A percentile compares a stretch with the other conserved stretches of the same genome.
These are phyloP conservation scores for Thelonectria olida DNA, from an alignment of 2,329 filamentous ascomycete genomes.

Conservation along the genomic window DNA sequence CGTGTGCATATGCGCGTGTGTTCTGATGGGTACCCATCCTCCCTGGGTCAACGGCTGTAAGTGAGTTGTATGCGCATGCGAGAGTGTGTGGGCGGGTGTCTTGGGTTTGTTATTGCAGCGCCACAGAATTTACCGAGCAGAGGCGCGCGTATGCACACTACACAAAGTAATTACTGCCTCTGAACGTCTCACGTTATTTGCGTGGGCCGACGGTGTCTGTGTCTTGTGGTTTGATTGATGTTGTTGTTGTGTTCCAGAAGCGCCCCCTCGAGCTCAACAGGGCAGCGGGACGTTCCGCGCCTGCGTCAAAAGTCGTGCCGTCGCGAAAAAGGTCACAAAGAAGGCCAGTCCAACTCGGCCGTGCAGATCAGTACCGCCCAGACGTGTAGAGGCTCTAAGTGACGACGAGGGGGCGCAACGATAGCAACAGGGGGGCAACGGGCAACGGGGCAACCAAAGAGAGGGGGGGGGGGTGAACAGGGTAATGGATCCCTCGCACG, in stretches of 20 bases:
- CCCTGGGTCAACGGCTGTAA: neutral
- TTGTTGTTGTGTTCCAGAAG: conserved; percentile 24
- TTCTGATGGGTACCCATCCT: neutral
- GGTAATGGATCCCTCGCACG: conserved; percentile 7
- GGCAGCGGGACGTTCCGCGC: conserved; percentile 36
- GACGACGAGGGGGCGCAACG: neutral
- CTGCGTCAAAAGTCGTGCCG: conserved; percentile 18
- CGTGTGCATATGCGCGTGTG: conserved; percentile 13
- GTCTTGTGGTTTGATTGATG: conserved; percentile 9
- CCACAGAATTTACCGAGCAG: neutral
- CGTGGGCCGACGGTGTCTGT: neutral
- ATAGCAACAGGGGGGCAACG: neutral
- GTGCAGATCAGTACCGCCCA: neutral
- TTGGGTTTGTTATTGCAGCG: neutral
- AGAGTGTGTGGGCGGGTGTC: neutral
- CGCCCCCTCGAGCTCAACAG: conserved; percentile 9
- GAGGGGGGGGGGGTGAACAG: too few relatives aligned
- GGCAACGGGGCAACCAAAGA: too few relatives aligned
- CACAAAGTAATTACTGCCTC: neutral
- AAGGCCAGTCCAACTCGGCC: neutral
- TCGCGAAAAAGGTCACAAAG: neutral
- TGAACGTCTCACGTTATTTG: neutral
- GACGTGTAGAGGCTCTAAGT: neutral
- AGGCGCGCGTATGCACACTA: neutral
- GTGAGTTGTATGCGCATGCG: neutral